These are phyloP conservation scores for Gloeostereum incarnatum DNA, from an alignment of 768 basidiomycete species.

Conservation along the genomic window DNA sequence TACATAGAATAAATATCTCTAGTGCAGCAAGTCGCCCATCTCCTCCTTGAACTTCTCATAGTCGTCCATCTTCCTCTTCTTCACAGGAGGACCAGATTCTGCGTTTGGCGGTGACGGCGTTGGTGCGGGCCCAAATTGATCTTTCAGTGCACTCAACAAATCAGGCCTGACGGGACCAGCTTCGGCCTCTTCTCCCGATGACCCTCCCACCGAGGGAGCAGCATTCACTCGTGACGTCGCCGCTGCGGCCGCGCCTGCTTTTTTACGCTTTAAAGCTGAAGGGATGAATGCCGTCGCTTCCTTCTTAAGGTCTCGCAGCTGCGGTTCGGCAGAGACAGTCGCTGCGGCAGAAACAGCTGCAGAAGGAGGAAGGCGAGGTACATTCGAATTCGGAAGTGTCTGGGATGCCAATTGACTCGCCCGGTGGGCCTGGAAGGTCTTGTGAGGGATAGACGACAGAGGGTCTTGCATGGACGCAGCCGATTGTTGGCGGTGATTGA, in stretches of 20 bases:
- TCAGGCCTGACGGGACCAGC: neutral
- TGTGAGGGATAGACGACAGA: conserved; percentile 63
- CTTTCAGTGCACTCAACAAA: conserved; percentile 43
- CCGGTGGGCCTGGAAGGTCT: conserved; percentile 72
- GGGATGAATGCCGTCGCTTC: conserved; percentile 94
- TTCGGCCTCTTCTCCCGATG: neutral
- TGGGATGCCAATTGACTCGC: conserved; percentile 27
- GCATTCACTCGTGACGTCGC: conserved; percentile 44
- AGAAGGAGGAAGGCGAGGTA: conserved; percentile 23
- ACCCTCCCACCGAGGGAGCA: conserved; percentile 46
- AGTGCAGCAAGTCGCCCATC: conserved; percentile 54
- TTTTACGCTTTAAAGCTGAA: conserved; percentile 70
- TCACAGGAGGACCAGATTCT: conserved; percentile 1
- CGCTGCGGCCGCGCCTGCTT: conserved; percentile 21
- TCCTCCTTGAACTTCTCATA: conserved; percentile 74
- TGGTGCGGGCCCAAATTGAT: conserved; percentile 43
- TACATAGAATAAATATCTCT: no score
- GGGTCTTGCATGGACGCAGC: conserved; percentile 62
- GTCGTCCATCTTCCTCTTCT: conserved; percentile 47
- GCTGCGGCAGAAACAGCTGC: conserved; percentile 50
- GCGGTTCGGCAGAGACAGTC: conserved; percentile 75
- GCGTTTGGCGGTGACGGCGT: conserved; percentile 5
- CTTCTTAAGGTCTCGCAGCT: conserved; percentile 89
- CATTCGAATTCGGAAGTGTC: conserved; percentile 36
- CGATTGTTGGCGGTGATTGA: conserved; percentile 44